Base-by-base conservation (phyloP, 2,329 filamentous ascomycete genomes). In the Aspergillus candidus region DNA sequence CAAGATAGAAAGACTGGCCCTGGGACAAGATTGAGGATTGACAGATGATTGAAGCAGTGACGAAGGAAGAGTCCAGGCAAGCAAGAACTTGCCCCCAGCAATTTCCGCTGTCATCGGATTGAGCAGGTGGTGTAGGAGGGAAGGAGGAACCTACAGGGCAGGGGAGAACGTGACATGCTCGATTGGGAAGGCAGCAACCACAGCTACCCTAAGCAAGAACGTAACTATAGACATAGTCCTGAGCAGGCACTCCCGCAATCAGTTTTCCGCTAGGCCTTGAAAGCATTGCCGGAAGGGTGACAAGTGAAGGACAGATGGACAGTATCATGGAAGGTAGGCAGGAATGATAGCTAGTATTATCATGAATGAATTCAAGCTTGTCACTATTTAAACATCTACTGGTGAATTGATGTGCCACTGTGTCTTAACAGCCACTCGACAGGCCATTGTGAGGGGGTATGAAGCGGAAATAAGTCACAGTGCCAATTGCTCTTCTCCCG, bases 401-500 rank as follows among this genome's bases (percentile, higher is more conserved):
- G 6, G 4, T 22, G 17, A 22, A n/a, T 35, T 30, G 53, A 55
- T 70, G 65, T 68, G 45, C 59, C 62, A 65, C 54, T 55, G 60
- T 57, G 63, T 61, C 66, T 70, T 67, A 68, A 60, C 57, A 55
- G 60, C 64, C 60, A 48, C 55, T 52, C 41, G 43, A 45, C 49
- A 58, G 47, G 65, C 62, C 50, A 63, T 57, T 61, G 60, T 65
- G 54, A 52, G 50, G 54, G 59, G 61, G 53, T 60, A 58, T 58
- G 56, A 63, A 65, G 61, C 63, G 60, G 64, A 68, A 61, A 68
- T 66, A 69, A 65, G 65, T 53, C 59, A 57, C 61, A 58, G 54
- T 62, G 55, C 49, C 43, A 42, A 48, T 74, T 60, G 43, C 51
- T 84, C 62, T 86, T 66, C 80, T 84, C 81, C 78, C 70, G 75